Base-by-base conservation (phyloP, 176 grass and related monocot species). In the Microstegium vimineum region DNA sequence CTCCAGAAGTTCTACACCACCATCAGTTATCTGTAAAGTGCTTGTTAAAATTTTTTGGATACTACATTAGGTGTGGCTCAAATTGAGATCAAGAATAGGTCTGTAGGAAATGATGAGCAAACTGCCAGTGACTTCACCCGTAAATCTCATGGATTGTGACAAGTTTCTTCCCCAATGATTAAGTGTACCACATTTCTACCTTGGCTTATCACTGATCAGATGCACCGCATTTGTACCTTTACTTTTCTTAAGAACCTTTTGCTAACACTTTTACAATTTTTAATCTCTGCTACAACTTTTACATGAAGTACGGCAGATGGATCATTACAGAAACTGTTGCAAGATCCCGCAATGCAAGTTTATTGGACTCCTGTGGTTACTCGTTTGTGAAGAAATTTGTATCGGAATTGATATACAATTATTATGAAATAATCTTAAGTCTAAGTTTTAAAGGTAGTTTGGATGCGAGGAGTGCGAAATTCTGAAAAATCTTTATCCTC, bases 11-110 rank as follows among this genome's bases (percentile, higher is more conserved):
- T 78, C 37, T 69, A 77, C 74, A 78, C 74, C 68, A 22, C 51
- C 49, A 22, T 54, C 49, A 22, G 8, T 22, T 22, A 56, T 56
- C 20, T 56, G 52, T 56, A 56, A 56, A 56, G 52, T 56, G 52
- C 52, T 56, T 88, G 67, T 78, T 79, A 62, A 86, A 86, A 69
- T 72, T 82, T 81, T 68, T 35, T 22, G 1, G 74, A 83, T 86
- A 86, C 68, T 41, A 85, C 59, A 57, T 69, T 80, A 89, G 86
- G 62, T 89, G 82, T 88, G 77, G 77, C 67, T 46, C 71, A 86
- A 79, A 75, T 89, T 52, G 86, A 73, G 61, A 78, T 72, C 33
- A 69, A 79, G 62, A 69, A 83, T 84, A 87, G 81, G 66, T 77
- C 56, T 88, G 71, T 88, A 73, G 81, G 81, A 79, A 73, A 60